A percentile compares a stretch with the other conserved stretches of the same genome.
phyloP scores from a whole-genome alignment of 2,329 filamentous ascomycete species.

The Parastagonospora nodorum region DNA sequence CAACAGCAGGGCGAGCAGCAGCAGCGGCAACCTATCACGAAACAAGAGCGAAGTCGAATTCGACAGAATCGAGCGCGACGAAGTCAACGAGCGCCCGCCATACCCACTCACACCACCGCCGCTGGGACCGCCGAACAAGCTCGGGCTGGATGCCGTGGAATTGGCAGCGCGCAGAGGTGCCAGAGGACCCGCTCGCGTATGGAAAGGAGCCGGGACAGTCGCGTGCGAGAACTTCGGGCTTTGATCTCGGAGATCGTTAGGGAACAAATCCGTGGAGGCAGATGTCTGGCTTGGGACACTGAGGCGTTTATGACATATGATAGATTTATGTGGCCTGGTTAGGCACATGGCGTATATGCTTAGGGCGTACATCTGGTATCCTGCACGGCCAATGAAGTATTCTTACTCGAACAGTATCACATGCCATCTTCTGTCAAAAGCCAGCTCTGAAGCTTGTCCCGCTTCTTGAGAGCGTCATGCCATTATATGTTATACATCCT shows the following conservation, averaged over 20 bases:
- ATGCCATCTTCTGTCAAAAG: neutral
- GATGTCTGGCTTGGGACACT: neutral
- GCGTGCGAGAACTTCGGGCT: conserved; percentile 34
- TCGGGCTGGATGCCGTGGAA: conserved; percentile 58
- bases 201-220: conserved; percentile 32
- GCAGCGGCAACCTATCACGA: conserved; percentile 66
- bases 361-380: neutral
- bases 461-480: neutral
- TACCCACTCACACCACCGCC: conserved; percentile 42
- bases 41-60: conserved; percentile 88
- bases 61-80: conserved; percentile 77
- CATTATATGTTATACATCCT: neutral
- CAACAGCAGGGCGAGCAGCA: conserved; percentile 13
- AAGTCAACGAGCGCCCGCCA: conserved; percentile 56
- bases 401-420: neutral
- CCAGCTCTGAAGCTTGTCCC: neutral
- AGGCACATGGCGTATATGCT: neutral
- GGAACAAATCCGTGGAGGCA: conserved; percentile 13
- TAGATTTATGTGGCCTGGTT: conserved; percentile 1
- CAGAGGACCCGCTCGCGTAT: conserved; percentile 43
- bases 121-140: conserved; percentile 36
- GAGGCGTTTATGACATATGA: conserved; percentile 1
- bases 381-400: neutral
- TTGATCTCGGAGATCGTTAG: conserved; percentile 41
- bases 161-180: conserved; percentile 44